Evolutionary conservation across 345 rosid species (phyloP), one percentile per base, ranked within the genome.

Genomic region (Sonneratia alba): DNA sequence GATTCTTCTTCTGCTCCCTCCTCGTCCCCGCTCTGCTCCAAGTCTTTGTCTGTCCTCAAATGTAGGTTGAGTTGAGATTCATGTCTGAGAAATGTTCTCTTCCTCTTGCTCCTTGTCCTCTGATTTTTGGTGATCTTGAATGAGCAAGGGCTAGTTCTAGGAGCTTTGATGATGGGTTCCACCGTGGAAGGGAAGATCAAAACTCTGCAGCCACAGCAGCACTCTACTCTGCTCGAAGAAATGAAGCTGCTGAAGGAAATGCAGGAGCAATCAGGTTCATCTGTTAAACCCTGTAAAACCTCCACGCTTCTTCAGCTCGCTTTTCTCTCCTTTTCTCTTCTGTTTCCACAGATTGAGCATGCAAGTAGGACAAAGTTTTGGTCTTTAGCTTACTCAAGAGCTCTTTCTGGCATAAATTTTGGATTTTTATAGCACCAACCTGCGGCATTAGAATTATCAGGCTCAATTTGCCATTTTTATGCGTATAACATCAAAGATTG

Each of bases 221-320:
- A 87, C 66, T 71, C 85, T 77, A 71, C 85, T 75, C 78, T 92
- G 73, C 87, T 91, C 12, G 96, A 96, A 76, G 96, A 96, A 72
- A 89, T 92, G 96, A 96, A 91, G 88, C 73, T 96, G 70, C 77
- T 96, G 76, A 96, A 89, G 69, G 99, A 86, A 80, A 86, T 87
- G 81, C 92, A 91, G 71, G 89, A 90, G 68, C 98, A 91, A 22
- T 86, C 99, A 71, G 99, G 98, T 94, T 77, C 16, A 87, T 80
- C 70, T 38, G 64, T 34, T 40, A 61, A 61, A 22, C 34, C 65
- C 65, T 27, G 34, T 22, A 22, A 27, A n/a, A 12, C 65, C 51
- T 16, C 38, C 7, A 8, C 40, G 18, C 59, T 18, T 53, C 59
- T 53, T 53, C 59, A 21, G 1, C 59, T 53, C 22, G 22, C 22